A percentile compares a stretch with the other conserved stretches of the same genome.
Conservation (phyloP, 306 rosid species). For the Glycine soja region DNA sequence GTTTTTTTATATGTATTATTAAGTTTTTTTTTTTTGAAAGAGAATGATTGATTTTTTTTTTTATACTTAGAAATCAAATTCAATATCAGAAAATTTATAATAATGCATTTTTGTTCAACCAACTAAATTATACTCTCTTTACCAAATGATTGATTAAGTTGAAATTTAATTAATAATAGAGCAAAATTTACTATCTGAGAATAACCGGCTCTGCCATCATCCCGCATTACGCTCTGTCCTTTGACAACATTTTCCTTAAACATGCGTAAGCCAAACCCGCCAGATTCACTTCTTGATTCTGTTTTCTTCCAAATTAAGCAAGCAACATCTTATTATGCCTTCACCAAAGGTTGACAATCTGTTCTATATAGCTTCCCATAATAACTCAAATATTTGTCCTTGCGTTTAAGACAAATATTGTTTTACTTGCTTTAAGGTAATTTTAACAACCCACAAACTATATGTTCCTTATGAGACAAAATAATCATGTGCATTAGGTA, state of each 20-base stretch:
- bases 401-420: neutral
- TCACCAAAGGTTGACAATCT: constrained; percentile 22
- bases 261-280: neutral
- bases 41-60: no score
- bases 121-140: no score
- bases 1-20: no score
- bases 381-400: neutral
- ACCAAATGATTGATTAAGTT: neutral
- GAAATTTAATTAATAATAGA: neutral
- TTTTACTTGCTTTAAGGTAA: no score
- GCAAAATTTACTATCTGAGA: neutral
- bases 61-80: no score
- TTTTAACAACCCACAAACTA: constrained; percentile 1
- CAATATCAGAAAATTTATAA: no score
- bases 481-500: constrained; percentile 15
- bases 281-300: neutral
- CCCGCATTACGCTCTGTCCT: neutral
- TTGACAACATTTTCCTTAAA: constrained; percentile 17
- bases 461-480: neutral
- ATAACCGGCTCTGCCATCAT: neutral
- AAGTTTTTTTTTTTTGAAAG: no score
- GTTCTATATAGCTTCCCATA: neutral
- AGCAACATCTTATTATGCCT: constrained; percentile 11
- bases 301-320: constrained; percentile 9
- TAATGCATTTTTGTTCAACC: no score